Percentiles rank a stretch among this genome's conserved stretches.
Conservation (phyloP, 2,329 filamentous ascomycete species). For the Fusarium sp. region DNA sequence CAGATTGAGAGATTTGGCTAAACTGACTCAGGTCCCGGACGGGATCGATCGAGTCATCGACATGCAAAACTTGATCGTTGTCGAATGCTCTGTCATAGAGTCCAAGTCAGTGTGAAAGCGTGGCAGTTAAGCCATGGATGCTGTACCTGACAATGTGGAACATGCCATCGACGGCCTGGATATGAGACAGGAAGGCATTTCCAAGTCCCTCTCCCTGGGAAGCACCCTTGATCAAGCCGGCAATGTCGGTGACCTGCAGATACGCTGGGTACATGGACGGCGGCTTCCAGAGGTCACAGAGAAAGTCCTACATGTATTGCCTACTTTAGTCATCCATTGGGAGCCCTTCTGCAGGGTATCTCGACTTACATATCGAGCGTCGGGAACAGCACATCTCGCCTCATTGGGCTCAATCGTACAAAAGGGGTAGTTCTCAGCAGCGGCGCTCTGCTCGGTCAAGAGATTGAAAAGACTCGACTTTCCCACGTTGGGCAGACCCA, state of each 20-base stretch:
- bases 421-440: slow-evolving; percentile 63
- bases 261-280: slow-evolving; percentile 62
- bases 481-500: slow-evolving; percentile 63
- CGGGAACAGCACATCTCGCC: slow-evolving; percentile 62
- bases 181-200: slow-evolving; percentile 63
- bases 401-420: slow-evolving; percentile 65
- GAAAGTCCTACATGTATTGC: slow-evolving; percentile 55
- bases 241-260: slow-evolving; percentile 63
- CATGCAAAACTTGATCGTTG: slow-evolving; percentile 62
- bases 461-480: slow-evolving; percentile 64
- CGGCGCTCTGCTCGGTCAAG: slow-evolving; percentile 62
- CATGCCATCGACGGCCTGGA: slow-evolving; percentile 63
- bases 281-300: slow-evolving; percentile 63
- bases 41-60: slow-evolving; percentile 64
- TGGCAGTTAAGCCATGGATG: neutral
- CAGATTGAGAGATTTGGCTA: neutral
- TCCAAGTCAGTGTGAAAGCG: slow-evolving; percentile 15
- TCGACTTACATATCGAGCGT: slow-evolving; percentile 59
- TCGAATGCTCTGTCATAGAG: slow-evolving; percentile 56
- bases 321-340: slow-evolving; percentile 14
- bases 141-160: slow-evolving; percentile 61
- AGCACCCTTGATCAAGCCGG: slow-evolving; percentile 62
- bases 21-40: slow-evolving; percentile 59
- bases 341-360: neutral
- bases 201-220: slow-evolving; percentile 61